Base-by-base conservation (phyloP, 2,329 filamentous ascomycete genomes). In the Juglanconis juglandina region DNA sequence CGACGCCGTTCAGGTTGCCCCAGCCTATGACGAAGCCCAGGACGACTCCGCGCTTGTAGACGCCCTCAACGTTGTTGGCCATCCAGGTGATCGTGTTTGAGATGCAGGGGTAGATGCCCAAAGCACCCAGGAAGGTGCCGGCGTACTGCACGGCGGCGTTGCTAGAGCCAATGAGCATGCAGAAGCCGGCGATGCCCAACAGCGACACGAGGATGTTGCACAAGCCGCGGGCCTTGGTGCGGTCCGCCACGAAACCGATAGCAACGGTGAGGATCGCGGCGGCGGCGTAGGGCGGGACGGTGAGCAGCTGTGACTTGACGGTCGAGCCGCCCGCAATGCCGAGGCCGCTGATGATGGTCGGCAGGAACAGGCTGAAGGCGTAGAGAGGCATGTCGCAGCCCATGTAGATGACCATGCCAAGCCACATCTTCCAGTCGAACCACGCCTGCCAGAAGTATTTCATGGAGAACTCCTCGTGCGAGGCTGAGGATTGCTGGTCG, bases 1-100 rank as follows among this genome's bases (percentile, higher is more conserved):
- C 89, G 32, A 96, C 85, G 42, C 93, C 93, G 70, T 96, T 96
- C 48, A 97, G 77, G 70, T 97, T 96, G 37, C 93, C 93, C 91
- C 91, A 96, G 30, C 89, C 92, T 62, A 97, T 96, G 56, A 96
- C 89, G 64, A 96, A 87, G 0, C 93, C 93, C 0, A 97, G 76
- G 0, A 91, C 91, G 17, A 96, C 88, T 42, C 92, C 93, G 39
- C 93, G 86, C 78, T 96, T 96, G 76, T 96, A 96, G 2, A 94
- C 90, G 13, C 93, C 90, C 74, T 96, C 93, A 41, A 87, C 83
- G 64, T 96, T 97, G 76, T 97, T 97, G 52, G 88, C 87, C 17
- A 88, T 80, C 93, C 93, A 97, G 2, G 88, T 87, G 64, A 97
- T 91, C 0, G 91, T 96, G 70, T 96, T 95, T 8, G 91, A 77